Base-by-base conservation (phyloP, 2,329 filamentous ascomycete genomes). In the Penicillium sp. region DNA sequence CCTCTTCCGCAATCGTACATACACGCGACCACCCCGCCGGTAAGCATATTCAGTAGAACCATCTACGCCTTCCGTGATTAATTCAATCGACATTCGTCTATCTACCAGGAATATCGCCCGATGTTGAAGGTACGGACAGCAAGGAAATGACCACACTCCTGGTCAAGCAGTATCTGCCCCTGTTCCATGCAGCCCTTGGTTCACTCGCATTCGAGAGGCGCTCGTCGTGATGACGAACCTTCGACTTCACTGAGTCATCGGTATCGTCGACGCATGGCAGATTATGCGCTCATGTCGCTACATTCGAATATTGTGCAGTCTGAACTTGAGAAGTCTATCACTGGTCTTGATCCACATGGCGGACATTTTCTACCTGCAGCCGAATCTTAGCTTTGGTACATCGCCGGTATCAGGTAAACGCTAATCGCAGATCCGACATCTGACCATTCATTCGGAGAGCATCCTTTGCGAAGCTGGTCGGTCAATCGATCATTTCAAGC, bases 31-130 rank as follows among this genome's bases (percentile, higher is more conserved):
- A 31, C 81, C 84, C 57, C 83, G 88, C 46, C 79, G 94, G 60
- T 84, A 87, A 54, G 89, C 89, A 26, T 90, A 95, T 73, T 85
- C 84, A 6, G 76, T 83, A n/a, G 83, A 88, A 48, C 94, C 89
- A 39, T 92, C 92, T 67, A 79, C 95, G 8, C 88, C 90, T 15
- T 90, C 90, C n/a, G 81, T 96, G 42, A 80, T 95, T 36, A 87
- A 95, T 67, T 88, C 89, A 3, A 70, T 80, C 57, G 66, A 83
- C 79, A 62, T 95, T 95, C 71, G 76, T 91, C 45, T 95, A 95
- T 75, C 87, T 84, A 51, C 90, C 91, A 73, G 62, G 66, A 85
- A 49, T n/a, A 47, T 61, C 26, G 8, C 18, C 12, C 10, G 44
- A 16, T 4, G 15, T 29, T 88, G 87, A 47, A 93, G 90, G 73